These are phyloP conservation scores for Chaetomium olivaceum DNA, from an alignment of 2,329 filamentous ascomycete genomes.

Conservation along the genomic window DNA sequence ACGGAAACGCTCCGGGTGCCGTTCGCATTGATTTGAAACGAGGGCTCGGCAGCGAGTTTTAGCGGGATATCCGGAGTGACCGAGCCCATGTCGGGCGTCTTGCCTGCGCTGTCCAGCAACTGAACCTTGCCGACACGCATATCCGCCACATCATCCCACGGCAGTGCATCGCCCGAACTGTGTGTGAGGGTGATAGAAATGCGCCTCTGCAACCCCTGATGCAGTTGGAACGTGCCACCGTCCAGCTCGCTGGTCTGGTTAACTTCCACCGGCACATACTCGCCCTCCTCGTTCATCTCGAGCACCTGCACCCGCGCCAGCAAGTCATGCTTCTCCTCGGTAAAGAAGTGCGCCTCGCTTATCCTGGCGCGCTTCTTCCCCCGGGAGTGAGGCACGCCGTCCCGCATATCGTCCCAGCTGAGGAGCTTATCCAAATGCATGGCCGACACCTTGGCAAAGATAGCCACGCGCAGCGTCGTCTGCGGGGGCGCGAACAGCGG, in stretches of 20 bases:
- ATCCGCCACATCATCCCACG: slow-evolving; percentile 80
- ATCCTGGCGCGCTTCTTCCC: slow-evolving; percentile 66
- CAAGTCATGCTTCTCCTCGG: slow-evolving; percentile 90
- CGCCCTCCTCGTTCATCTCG: slow-evolving; percentile 86
- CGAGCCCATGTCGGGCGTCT: slow-evolving; percentile 75
- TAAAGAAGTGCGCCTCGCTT: slow-evolving; percentile 88
- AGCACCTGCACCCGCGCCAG: slow-evolving; percentile 85
- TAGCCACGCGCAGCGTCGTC: slow-evolving; percentile 77
- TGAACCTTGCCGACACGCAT: slow-evolving; percentile 79
- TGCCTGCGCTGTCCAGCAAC: slow-evolving; percentile 81
- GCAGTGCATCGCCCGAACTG: slow-evolving; percentile 81
- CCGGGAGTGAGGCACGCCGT: slow-evolving; percentile 64
- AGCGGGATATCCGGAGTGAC: slow-evolving; percentile 73
- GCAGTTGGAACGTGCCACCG: slow-evolving; percentile 87
- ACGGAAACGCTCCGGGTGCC: slow-evolving; percentile 85
- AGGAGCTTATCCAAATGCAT: slow-evolving; percentile 97
- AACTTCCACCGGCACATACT: slow-evolving; percentile 90
- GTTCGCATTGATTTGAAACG: slow-evolving; percentile 82
- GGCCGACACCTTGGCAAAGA: slow-evolving; percentile 85
- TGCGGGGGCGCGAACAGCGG: slow-evolving; percentile 74
- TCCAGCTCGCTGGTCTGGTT: slow-evolving; percentile 83
- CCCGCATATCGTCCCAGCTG: slow-evolving; percentile 98
- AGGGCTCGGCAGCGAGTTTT: slow-evolving; percentile 74
- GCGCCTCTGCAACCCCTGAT: slow-evolving; percentile 88
- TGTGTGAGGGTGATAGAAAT: slow-evolving; percentile 88